Base-by-base conservation (phyloP, 495 filamentous ascomycete species). In the Annulohypoxylon nitens region DNA sequence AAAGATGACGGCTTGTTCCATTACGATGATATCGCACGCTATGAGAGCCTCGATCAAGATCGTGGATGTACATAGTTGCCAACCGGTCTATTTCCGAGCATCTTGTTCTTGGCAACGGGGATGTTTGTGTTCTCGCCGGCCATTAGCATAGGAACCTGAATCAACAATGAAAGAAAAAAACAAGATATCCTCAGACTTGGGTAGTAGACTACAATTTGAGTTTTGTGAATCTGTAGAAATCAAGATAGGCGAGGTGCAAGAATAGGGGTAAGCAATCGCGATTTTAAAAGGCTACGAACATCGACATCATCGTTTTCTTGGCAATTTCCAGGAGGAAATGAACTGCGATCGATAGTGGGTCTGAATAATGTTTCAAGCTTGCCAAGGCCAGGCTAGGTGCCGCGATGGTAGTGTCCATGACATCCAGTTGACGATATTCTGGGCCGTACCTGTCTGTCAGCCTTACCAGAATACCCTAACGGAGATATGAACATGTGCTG, bases 381-480 rank as follows among this genome's bases (percentile, higher is more conserved):
- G 50, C 45, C 4, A 7, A 60, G 61, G 18, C 23, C 39, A 30
- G 59, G 47, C 33, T 20, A 8, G 41, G 50, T 43, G 37, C 30
- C 14, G 3, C 23, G 39, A 57, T 41, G 59, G 23, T 54, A 34
- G 34, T 43, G 47, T 9, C 26, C 7, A 41, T 72, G 69, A 72
- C 69, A 67, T 67, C 41, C 39, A 18, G 65, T 20, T 69, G 65
- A 73, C 65, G 65, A 64, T 37, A 73, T 51, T 10, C 51, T 18
- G 53, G 39, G 51, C 34, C 2, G 51, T 30, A 30, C 33, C 58
- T 30, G 48, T 10, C 57, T 41, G 45, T 43, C 50, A 47, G 41
- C 41, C 41, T 7, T 45, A 16, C 5, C 3, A 12, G 39, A 12
- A 0, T 41, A 58, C 62, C 69, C 58, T 67, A 58, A 12, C 37